Base-by-base conservation (phyloP, 768 basidiomycete genomes). In the Pluteus cervinus region DNA sequence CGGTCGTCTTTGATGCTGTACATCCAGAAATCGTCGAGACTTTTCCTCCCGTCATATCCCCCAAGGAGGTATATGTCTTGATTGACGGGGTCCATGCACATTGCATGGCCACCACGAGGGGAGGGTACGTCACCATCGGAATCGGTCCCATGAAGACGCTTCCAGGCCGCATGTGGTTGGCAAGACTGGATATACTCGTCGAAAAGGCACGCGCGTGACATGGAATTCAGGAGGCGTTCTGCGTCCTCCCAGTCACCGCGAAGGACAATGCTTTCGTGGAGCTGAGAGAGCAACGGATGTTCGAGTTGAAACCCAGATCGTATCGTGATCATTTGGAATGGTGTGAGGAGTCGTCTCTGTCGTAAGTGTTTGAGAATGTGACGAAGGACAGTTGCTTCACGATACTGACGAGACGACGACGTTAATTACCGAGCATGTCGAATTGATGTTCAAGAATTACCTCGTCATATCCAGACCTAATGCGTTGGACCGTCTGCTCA, bases 21-120 rank as follows among this genome's bases (percentile, higher is more conserved):
- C 28, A 69, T 65, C 86, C 86, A 89, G 44, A 88, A 81, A 54
- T 90, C 86, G 50, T 84, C 81, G 21, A 89, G 60, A 33, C 75
- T 78, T 42, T 72, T 76, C 38, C 75, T 57, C 1, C 87, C 85
- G 43, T 86, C 75, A 76, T 81, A 89, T 0, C 87, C 87, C 1
- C 86, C 87, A 37, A 86, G 76, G 15, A 89, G 67, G 51, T 88
- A 88, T 20, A 89, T 75, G 29, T 71, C 56, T 5, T 74, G 73
- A 25, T 74, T 68, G 6, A 69, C 63, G 16, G 69, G 60, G 50
- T 88, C 86, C 44, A 87, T 75, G 47, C 83, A 86, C 82, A 86
- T 86, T 15, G 83, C 80, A 45, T 89, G 85, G 0, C 86, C 87
- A 11, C 86, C 83, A 1, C 87, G 75, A 30, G 74, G 65, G 17